Evolutionary conservation across 1,284 basidiomycete genomes (phyloP).

Genomic region (Cryptococcus sp.): DNA sequence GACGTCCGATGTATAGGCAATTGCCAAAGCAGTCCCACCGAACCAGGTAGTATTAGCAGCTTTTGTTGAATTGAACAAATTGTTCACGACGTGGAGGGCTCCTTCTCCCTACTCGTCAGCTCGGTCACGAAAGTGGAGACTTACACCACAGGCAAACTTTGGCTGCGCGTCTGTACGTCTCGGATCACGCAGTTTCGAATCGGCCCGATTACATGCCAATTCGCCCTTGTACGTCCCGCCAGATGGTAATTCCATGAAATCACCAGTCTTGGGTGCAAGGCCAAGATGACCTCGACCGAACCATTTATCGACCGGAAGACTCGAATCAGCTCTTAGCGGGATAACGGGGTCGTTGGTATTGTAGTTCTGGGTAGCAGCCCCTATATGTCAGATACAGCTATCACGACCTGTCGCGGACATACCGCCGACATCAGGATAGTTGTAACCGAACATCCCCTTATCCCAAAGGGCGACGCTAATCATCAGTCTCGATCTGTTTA

Average conservation of each 20-base stretch:
- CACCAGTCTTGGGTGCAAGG: slow-evolving; percentile 56
- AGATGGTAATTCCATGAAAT: slow-evolving; percentile 54
- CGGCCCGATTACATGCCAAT: slow-evolving; percentile 14
- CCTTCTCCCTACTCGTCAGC: slow-evolving; percentile 18
- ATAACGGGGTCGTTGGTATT: slow-evolving; percentile 18
- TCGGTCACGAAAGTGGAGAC: slow-evolving; percentile 37
- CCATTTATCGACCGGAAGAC: slow-evolving; percentile 16
- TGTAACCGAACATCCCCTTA: slow-evolving; percentile 20
- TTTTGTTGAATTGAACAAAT: background rate
- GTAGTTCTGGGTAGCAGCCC: slow-evolving; percentile 9
- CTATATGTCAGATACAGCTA: background rate
- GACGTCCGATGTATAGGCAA: slow-evolving; percentile 62
- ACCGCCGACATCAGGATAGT: slow-evolving; percentile 15
- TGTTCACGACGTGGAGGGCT: slow-evolving; percentile 19
- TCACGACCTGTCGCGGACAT: slow-evolving; percentile 10
- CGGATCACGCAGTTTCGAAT: slow-evolving; percentile 10
- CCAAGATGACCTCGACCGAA: slow-evolving; percentile 55
- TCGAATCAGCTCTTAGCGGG: slow-evolving; percentile 14
- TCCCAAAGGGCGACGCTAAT: slow-evolving; percentile 19
- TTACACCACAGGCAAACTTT: slow-evolving; percentile 40
- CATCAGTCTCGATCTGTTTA: background rate
- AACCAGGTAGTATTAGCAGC: slow-evolving; percentile 41
- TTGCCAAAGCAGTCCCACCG: slow-evolving; percentile 44
- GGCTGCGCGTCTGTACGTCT: background rate
- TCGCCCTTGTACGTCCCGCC: slow-evolving; percentile 9